phyloP scores from a whole-genome alignment of 73 alveolate genomes.

The Paramecium pentaurelia region DNA sequence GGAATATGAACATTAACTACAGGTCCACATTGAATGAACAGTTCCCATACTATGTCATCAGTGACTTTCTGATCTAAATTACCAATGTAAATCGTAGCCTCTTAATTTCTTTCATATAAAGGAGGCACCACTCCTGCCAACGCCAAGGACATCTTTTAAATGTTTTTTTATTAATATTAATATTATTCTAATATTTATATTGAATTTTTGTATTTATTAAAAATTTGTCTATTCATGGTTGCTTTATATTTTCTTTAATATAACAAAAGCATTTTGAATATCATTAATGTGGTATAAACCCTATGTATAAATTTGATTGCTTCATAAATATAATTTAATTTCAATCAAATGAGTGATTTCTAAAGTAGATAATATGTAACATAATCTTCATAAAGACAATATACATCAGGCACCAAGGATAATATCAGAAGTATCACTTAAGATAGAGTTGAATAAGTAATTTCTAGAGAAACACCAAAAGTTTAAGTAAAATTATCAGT shows the following conservation, averaged over 20 bases:
- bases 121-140: conserved; percentile 51
- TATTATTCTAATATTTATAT: neutral
- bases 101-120: conserved; percentile 61
- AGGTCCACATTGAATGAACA: conserved; percentile 97
- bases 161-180: neutral
- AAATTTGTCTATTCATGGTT: neutral
- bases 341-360: neutral
- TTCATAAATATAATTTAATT: neutral
- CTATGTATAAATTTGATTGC: neutral
- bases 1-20: conserved; percentile 99
- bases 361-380: neutral
- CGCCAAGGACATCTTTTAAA: conserved; percentile 24
- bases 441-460: neutral
- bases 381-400: neutral
- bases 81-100: conserved; percentile 76
- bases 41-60: conserved; percentile 96
- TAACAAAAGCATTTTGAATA: neutral
- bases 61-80: conserved; percentile 89
- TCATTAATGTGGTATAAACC: neutral
- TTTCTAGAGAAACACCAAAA: neutral
- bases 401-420: neutral
- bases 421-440: neutral
- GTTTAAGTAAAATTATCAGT: neutral
- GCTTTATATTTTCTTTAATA: neutral
- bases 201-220: neutral